Percentiles rank a stretch among this genome's conserved stretches.
Conservation (phyloP, 2,329 filamentous ascomycete species). For the Cucurbitaria berberidis region DNA sequence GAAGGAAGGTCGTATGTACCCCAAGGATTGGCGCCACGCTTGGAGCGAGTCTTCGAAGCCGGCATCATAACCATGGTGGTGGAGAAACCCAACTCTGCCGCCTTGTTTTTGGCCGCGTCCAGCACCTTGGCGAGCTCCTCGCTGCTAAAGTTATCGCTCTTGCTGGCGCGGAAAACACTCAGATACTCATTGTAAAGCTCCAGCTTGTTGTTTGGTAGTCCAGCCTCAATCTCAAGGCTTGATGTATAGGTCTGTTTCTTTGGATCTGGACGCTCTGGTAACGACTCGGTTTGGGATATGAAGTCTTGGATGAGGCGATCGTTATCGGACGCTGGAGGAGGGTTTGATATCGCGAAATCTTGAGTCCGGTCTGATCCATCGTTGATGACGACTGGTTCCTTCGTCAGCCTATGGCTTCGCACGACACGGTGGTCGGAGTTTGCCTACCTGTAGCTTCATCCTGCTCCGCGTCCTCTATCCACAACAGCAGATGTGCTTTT, state of each 20-base stretch:
- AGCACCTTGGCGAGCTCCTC: conserved; percentile 22
- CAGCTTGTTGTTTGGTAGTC: conserved; percentile 26
- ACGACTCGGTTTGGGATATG: conserved; percentile 41
- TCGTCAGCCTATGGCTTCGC: conserved; percentile 20
- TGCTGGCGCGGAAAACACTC: conserved; percentile 31
- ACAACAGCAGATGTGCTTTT: conserved; percentile 44
- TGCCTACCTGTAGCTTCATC: conserved; percentile 40
- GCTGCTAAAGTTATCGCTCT: conserved; percentile 23
- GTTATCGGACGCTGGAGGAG: conserved; percentile 43
- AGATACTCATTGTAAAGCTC: conserved; percentile 40
- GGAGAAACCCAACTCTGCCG: conserved; percentile 25
- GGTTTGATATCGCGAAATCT: conserved; percentile 42
- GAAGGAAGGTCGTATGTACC: conserved; percentile 43
- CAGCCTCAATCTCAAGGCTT: conserved; percentile 28
- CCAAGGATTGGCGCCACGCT: conserved; percentile 44
- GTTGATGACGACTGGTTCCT: conserved; percentile 31
- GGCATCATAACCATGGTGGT: conserved; percentile 50
- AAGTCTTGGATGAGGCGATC: conserved; percentile 46
- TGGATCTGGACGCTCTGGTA: conserved; percentile 36
- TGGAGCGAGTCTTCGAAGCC: conserved; percentile 31
- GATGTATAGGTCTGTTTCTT: conserved; percentile 33
- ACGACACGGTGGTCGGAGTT: not conserved
- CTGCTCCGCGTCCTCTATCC: conserved; percentile 50
- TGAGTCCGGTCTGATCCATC: conserved; percentile 20
- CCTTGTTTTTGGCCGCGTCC: conserved; percentile 14